Conservation (phyloP, 371 early-diverging fungal species). For the Mucor circinelloides region DNA sequence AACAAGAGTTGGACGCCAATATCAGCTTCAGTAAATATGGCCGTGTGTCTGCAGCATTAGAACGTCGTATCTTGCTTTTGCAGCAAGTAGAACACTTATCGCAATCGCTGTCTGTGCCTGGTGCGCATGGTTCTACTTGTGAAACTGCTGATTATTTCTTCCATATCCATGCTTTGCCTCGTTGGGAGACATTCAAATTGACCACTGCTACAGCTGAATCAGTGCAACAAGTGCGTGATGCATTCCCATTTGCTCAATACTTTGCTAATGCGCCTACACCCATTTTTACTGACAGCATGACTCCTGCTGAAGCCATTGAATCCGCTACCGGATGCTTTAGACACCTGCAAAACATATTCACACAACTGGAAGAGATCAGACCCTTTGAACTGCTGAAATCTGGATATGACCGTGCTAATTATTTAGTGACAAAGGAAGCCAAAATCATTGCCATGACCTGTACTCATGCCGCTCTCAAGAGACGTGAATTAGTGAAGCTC, state of each 20-base stretch:
- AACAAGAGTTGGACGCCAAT: slow-evolving; percentile 84
- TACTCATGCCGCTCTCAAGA: slow-evolving; percentile 91
- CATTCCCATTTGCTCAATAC: slow-evolving; percentile 83
- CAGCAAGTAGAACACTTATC: slow-evolving; percentile 78
- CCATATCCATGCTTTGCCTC: slow-evolving; percentile 68
- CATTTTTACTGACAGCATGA: slow-evolving; percentile 60
- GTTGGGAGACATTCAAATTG: slow-evolving; percentile 76
- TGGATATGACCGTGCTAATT: slow-evolving; percentile 83
- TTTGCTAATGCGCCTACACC: slow-evolving; percentile 79
- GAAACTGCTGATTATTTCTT: slow-evolving; percentile 93
- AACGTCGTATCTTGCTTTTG: slow-evolving; percentile 76
- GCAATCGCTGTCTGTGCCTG: slow-evolving; percentile 66
- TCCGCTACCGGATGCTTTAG: slow-evolving; percentile 79
- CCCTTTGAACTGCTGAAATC: slow-evolving; percentile 91
- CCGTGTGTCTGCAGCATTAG: slow-evolving; percentile 89
- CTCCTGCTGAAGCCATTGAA: slow-evolving; percentile 53
- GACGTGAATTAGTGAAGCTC: slow-evolving; percentile 78
- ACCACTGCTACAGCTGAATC: slow-evolving; percentile 19
- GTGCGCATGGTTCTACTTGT: slow-evolving; percentile 90
- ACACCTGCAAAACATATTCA: slow-evolving; percentile 75
- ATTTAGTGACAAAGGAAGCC: slow-evolving; percentile 92
- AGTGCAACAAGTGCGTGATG: slow-evolving; percentile 32
- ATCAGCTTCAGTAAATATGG: slow-evolving; percentile 90
- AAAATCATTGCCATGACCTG: slow-evolving; percentile 96
- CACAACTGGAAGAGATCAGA: slow-evolving; percentile 75